Evolutionary conservation across 768 basidiomycete genomes (phyloP).

Genomic region (Coprinopsis sp.): DNA sequence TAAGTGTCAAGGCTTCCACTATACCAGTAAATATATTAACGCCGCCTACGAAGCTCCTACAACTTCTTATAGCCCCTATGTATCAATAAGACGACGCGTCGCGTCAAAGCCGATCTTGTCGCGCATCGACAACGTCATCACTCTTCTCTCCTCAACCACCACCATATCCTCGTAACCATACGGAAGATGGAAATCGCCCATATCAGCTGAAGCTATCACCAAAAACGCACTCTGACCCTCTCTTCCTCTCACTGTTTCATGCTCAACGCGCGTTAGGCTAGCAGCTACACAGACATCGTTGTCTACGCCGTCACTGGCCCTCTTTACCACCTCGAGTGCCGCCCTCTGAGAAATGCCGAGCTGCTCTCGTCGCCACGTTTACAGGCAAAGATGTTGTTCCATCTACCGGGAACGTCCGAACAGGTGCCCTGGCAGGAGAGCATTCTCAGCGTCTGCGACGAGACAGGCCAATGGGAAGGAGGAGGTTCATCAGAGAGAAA

Average conservation of each 20-base stretch:
- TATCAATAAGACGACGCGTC: too few species aligned
- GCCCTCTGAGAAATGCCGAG: slow-evolving; percentile 46
- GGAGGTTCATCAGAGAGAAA: too few species aligned
- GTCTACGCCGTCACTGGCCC: slow-evolving; percentile 56
- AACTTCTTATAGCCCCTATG: too few species aligned
- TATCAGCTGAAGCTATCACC: slow-evolving; percentile 44
- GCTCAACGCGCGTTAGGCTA: slow-evolving; percentile 32
- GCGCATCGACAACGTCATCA: neutral
- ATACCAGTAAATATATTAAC: too few species aligned
- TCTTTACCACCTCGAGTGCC: slow-evolving; percentile 54
- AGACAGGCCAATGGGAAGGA: too few species aligned
- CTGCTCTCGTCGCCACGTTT: slow-evolving; percentile 50
- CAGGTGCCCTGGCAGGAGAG: too few species aligned
- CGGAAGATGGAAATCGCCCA: slow-evolving; percentile 54
- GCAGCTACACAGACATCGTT: slow-evolving; percentile 36
- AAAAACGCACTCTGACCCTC: slow-evolving; percentile 29
- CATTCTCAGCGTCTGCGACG: too few species aligned
- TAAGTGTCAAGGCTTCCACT: too few species aligned
- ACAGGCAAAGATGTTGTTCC: slow-evolving; percentile 39
- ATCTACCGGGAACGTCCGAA: slow-evolving; percentile 60
- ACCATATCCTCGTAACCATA: slow-evolving; percentile 34
- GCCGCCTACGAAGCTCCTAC: too few species aligned
- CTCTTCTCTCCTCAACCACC: too few species aligned
- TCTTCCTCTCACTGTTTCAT: slow-evolving; percentile 30
- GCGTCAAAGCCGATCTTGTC: neutral